These are phyloP conservation scores for Ophiostoma australiae DNA, from an alignment of 2,329 filamentous ascomycete species.

Conservation along the genomic window DNA sequence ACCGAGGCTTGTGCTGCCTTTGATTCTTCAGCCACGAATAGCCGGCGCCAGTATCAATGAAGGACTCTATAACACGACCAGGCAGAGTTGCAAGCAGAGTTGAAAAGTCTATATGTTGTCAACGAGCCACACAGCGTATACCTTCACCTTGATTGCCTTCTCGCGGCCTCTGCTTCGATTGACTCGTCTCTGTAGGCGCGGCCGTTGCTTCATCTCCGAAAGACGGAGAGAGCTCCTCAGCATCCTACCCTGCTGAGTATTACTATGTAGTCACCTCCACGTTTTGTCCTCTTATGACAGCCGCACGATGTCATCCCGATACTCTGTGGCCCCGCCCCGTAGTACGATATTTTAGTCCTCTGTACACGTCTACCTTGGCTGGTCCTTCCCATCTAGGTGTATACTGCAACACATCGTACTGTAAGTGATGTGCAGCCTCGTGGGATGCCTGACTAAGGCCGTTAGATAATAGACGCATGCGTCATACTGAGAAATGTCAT, in stretches of 20 bases:
- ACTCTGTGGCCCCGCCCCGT: not conserved
- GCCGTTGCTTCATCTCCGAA: conserved; percentile 1
- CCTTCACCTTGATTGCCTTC: not conserved
- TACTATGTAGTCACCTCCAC: not conserved
- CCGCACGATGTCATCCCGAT: not conserved
- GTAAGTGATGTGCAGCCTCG: not conserved
- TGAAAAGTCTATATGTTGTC: not conserved
- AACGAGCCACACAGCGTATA: not conserved
- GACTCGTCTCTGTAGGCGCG: not conserved
- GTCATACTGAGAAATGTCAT: not conserved
- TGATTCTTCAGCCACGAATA: not conserved
- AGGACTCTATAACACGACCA: not conserved
- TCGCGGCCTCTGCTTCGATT: not conserved
- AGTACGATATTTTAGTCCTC: no score
- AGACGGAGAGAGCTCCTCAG: conserved; percentile 5
- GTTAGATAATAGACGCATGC: not conserved
- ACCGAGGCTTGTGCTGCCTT: not conserved
- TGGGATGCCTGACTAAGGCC: not conserved
- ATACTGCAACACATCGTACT: no score
- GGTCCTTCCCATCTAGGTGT: not conserved
- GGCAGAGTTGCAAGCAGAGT: not conserved
- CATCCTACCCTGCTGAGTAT: conserved; percentile 2
- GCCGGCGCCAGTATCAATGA: not conserved
- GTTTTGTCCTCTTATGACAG: not conserved
- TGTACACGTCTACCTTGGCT: conserved; percentile 4